A percentile compares a stretch with the other conserved stretches of the same genome.
phyloP scores from a whole-genome alignment of 2,329 filamentous ascomycete species.

The Cyclaneusma minus region DNA sequence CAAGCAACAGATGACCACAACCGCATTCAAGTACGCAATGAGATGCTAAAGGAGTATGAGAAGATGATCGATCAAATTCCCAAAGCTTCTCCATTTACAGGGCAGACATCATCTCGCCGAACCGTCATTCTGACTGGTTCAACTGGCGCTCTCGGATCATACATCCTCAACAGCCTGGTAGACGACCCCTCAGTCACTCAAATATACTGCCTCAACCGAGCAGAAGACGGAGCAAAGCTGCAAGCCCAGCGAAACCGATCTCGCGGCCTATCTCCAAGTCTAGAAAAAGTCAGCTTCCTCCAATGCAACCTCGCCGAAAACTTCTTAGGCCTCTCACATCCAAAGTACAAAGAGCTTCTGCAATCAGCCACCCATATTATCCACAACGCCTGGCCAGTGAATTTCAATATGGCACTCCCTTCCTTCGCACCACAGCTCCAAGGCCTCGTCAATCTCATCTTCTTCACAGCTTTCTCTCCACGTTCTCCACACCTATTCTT shows the following conservation, averaged over 20 bases:
- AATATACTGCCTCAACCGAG: conserved; percentile 18
- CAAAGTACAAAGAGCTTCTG: too few species aligned
- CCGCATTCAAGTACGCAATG: too few species aligned
- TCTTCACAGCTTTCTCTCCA: neutral
- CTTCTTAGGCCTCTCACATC: conserved; percentile 17
- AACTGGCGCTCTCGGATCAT: conserved; percentile 17
- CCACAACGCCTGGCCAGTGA: conserved; percentile 34
- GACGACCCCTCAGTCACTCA: conserved; percentile 8
- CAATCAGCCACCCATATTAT: too few species aligned
- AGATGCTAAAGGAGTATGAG: too few species aligned
- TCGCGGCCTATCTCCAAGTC: too few species aligned
- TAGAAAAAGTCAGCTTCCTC: conserved; percentile 8
- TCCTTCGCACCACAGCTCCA: conserved; percentile 20
- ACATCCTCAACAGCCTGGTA: conserved; percentile 14
- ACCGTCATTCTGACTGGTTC: conserved; percentile 19
- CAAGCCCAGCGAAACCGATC: conserved; percentile 19
- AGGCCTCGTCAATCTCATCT: conserved; percentile 22
- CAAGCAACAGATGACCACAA: too few species aligned
- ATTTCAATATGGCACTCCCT: conserved; percentile 17
- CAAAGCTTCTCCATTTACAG: conserved; percentile 3
- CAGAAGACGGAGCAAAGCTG: too few species aligned
- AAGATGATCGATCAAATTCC: conserved; percentile 3
- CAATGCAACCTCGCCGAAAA: conserved; percentile 10
- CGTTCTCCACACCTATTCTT: conserved; percentile 6
- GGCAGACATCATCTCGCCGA: too few species aligned